Base-by-base conservation (phyloP, 106 monocot genomes). In the Posidonia australis region DNA sequence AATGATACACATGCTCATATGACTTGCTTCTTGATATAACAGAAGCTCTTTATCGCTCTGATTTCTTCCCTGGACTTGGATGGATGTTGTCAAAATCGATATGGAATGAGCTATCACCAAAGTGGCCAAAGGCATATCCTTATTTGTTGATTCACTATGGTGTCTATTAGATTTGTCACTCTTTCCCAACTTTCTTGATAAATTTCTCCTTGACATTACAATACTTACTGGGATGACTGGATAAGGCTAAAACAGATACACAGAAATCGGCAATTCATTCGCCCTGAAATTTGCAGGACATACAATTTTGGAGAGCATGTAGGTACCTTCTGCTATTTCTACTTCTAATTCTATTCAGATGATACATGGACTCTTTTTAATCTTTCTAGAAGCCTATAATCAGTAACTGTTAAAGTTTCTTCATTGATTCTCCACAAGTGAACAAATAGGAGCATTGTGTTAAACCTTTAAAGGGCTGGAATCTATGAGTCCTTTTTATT, bases 121-220 rank as follows among this genome's bases (percentile, higher is more conserved):
- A 98, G 64, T 98, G 96, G 87, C 98, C 98, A 58, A 98, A 98
- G 77, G 98, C 98, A 98, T 98, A 98, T 98, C 98, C 91, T 98
- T 42, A 60, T 18, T n/a, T 5, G 26, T 42, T 62, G 13, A 0
- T 17, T 16, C 25, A 31, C 5, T 53, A 23, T 31, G 11, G 16
- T 51, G 22, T 41, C 3, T 70, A 59, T 26, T 48, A 36, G 2
- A 26, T 53, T 41, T 62, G 26, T 45, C 21, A 12, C 17, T 20
- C 13, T 42, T 5, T 54, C 22, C 23, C 51, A 18, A 28, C 36
- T 18, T 44, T 11, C 54, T 44, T 18, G 1, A 26, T 42, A 27
- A 28, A 29, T 73, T 29, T 29, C 69, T 90, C 82, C 90, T 98
- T 98, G 64, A 90, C 90, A 72, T 60, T n/a, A 30, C 62, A 54